A percentile compares a stretch with the other conserved stretches of the same genome.
phyloP scores from a whole-genome alignment of 2,329 filamentous ascomycete genomes.

The Phaeosphaeriaceae sp. region DNA sequence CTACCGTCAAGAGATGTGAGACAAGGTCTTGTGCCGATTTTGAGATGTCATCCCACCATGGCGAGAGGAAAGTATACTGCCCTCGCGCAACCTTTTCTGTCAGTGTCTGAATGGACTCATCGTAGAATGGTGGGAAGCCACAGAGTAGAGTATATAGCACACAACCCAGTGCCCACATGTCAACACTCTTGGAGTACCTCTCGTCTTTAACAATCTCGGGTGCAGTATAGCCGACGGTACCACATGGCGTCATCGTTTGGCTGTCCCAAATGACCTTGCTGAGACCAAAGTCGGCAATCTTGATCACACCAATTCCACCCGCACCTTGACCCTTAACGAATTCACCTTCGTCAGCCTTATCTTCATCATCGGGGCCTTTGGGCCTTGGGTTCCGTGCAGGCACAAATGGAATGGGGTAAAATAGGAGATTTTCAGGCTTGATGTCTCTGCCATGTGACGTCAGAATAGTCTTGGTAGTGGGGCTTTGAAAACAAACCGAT shows the following conservation, averaged over 20 bases:
- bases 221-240: constrained; percentile 96
- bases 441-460: constrained; percentile 74
- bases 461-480: constrained; percentile 29
- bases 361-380: constrained; percentile 86
- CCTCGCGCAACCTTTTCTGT: constrained; percentile 97
- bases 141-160: constrained; percentile 96
- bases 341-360: constrained; percentile 96
- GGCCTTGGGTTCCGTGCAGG: constrained; percentile 83
- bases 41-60: constrained; percentile 99
- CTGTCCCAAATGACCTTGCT: constrained; percentile 99
- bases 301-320: constrained; percentile 92
- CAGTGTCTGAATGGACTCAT: constrained; percentile 95
- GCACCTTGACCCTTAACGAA: constrained; percentile 81
- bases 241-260: constrained; percentile 98
- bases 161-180: constrained; percentile 99
- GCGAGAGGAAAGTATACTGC: constrained; percentile 96
- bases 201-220: constrained; percentile 99
- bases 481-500: constrained; percentile 71
- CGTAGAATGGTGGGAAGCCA: constrained; percentile 97
- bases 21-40: constrained; percentile 94
- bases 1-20: constrained; percentile 89
- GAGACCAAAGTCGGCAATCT: constrained; percentile 96
- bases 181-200: constrained; percentile 96
- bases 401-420: constrained; percentile 82
- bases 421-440: constrained; percentile 96